Conservation (phyloP, 495 filamentous ascomycete genomes). For the Penicillium samsonianum region DNA sequence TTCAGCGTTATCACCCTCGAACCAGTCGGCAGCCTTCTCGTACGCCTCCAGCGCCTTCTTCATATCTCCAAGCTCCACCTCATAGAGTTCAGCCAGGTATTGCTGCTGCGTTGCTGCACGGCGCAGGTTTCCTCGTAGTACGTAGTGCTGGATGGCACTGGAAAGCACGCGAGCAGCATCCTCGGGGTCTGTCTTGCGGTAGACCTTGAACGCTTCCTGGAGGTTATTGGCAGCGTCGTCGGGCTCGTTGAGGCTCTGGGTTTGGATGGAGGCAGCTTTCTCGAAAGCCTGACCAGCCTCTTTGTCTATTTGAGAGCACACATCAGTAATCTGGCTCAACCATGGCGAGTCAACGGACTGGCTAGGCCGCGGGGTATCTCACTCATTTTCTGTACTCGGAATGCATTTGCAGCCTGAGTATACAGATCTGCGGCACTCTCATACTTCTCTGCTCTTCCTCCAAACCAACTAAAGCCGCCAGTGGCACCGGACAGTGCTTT, state of each 20-base stretch:
- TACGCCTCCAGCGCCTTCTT: conserved; percentile 77
- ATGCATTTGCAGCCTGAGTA: conserved; percentile 78
- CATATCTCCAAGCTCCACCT: conserved; percentile 73
- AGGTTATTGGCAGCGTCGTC: conserved; percentile 84
- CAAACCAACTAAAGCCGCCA: conserved; percentile 77
- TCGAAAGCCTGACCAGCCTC: conserved; percentile 82
- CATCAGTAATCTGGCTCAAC: background rate
- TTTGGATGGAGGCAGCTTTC: conserved; percentile 74
- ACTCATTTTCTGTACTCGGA: conserved; percentile 72
- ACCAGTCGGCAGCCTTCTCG: conserved; percentile 82
- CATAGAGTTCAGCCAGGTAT: conserved; percentile 77
- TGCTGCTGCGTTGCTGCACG: conserved; percentile 87
- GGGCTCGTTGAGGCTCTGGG: conserved; percentile 75
- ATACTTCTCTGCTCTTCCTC: conserved; percentile 78
- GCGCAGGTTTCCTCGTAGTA: conserved; percentile 79
- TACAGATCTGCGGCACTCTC: conserved; percentile 82
- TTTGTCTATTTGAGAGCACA: conserved; percentile 51
- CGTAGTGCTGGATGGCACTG: conserved; percentile 76
- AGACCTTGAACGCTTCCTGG: conserved; percentile 79
- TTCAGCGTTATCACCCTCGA: conserved; percentile 79
- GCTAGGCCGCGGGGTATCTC: conserved; percentile 25
- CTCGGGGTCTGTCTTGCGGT: conserved; percentile 76
- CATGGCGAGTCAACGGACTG: background rate
- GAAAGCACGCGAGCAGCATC: conserved; percentile 76
- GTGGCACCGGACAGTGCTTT: conserved; percentile 68